Percentiles rank a stretch among this genome's conserved stretches.
phyloP scores from a whole-genome alignment of 2,329 filamentous ascomycete genomes.

The Geosmithia flava region DNA sequence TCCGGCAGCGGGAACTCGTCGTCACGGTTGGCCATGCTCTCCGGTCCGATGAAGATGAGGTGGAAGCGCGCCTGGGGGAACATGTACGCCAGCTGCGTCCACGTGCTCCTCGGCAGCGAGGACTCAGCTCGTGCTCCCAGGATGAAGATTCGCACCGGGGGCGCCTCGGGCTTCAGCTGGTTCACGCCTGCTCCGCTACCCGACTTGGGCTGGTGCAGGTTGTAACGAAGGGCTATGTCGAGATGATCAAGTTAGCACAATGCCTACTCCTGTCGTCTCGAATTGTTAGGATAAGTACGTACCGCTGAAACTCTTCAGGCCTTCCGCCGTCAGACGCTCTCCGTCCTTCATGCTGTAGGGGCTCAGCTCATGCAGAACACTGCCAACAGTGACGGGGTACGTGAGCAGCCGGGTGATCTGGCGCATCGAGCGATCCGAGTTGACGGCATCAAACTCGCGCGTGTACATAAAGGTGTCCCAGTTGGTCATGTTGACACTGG shows the following conservation, averaged over 20 bases:
- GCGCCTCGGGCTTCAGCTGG: constrained; percentile 71
- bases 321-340: constrained; percentile 72
- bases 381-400: constrained; percentile 85
- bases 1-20: constrained; percentile 83
- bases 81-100: constrained; percentile 87
- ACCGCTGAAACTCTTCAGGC: constrained; percentile 89
- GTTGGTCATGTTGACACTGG: constrained; percentile 91
- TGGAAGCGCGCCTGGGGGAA: constrained; percentile 91
- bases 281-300: constrained; percentile 20
- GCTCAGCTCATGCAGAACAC: constrained; percentile 85
- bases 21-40: constrained; percentile 91
- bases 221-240: constrained; percentile 70
- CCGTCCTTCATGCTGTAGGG: constrained; percentile 72
- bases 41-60: constrained; percentile 87
- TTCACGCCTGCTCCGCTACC: constrained; percentile 66
- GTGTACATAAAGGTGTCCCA: constrained; percentile 98
- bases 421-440: constrained; percentile 79
- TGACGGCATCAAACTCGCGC: constrained; percentile 79
- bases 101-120: constrained; percentile 83
- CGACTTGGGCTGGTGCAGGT: constrained; percentile 72
- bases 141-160: constrained; percentile 83
- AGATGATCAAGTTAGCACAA: background rate
- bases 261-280: background rate
- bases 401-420: constrained; percentile 90
- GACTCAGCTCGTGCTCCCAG: constrained; percentile 95